Evolutionary conservation across 257 asterid species (phyloP).

Genomic region (Sherardia arvensis): DNA sequence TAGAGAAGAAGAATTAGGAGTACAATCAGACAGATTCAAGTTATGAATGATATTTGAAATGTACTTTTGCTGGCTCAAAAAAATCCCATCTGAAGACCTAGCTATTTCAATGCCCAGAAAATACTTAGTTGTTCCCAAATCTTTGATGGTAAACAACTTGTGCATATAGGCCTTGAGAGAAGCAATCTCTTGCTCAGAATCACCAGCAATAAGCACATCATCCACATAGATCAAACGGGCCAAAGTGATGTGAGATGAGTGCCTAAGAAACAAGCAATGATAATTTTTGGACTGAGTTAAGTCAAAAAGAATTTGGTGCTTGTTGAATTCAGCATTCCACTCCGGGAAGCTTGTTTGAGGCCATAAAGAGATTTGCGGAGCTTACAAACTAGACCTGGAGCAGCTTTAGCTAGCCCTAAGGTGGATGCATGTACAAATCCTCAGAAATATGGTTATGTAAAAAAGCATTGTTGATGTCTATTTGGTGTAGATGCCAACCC

Average conservation of each 20-base stretch:
- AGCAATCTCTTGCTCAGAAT: not conserved
- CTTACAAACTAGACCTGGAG: not conserved
- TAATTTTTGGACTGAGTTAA: not conserved
- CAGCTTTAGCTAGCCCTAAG: not conserved
- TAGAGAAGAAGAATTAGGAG: not conserved
- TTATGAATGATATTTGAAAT: no score
- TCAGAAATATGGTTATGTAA: not conserved
- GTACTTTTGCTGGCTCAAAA: no score
- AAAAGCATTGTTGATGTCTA: not conserved
- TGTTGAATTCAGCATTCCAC: not conserved
- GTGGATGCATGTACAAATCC: not conserved
- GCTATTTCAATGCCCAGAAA: not conserved
- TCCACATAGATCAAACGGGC: not conserved
- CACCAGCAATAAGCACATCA: not conserved
- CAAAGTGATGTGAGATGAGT: not conserved
- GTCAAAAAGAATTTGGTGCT: not conserved
- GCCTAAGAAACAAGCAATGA: not conserved
- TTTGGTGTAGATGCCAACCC: not conserved
- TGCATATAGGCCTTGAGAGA: no score
- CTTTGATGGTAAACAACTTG: not conserved
- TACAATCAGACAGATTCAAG: no score
- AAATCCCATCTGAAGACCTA: no score
- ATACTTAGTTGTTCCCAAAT: not conserved
- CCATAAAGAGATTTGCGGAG: not conserved
- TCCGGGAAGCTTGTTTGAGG: not conserved